Evolutionary conservation across 192 early-diverging fungal genomes (phyloP), one percentile per base, ranked within the genome.

Genomic region (Umbelopsis sp.): DNA sequence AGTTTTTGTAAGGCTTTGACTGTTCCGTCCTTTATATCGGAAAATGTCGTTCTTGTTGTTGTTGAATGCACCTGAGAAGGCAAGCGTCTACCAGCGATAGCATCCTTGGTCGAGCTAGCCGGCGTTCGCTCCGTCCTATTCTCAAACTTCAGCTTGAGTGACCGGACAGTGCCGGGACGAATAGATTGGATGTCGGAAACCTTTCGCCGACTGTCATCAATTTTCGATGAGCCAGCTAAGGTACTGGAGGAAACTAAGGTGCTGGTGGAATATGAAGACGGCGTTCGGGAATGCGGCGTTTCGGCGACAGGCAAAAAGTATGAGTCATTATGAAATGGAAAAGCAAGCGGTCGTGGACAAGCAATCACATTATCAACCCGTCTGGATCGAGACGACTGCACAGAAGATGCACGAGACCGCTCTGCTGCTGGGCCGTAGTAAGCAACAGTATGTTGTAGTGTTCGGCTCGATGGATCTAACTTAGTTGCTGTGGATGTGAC

Each of bases 261-360:
- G 13, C 55, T 35, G 55, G 27, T 15, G 13, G 55, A 35, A 16
- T 61, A 18, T 2, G 55, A 35, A 11, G 30, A 25, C 10, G 27
- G 6, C 5, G 33, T 15, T 1, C 27, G 27, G 21, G 10, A 25
- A 16, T 61, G 55, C 0, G 55, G 16, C 13, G 73, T 69, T 55
- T 79, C 77, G 22, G 70, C 77, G 13, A 74, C 70, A 45, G 77
- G 77, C 45, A 79, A 61, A 71, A 79, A 79, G 33, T 74, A 69
- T 2, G 61, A 74, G 64, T 79, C 77, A 53, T 79, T 79, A 67
- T 79, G 77, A 50, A 79, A 79, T 7, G 77, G 77, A 51, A 79
- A 79, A 21, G 73, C 69, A n/a, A 79, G 66, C 16, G 77, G 77
- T n/a, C 72, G 69, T 11, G 77, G 77, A 44, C 68, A 71, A 16